Evolutionary conservation across 169 alveolate genomes (phyloP).

Genomic region (Theileria luwenshuni): DNA sequence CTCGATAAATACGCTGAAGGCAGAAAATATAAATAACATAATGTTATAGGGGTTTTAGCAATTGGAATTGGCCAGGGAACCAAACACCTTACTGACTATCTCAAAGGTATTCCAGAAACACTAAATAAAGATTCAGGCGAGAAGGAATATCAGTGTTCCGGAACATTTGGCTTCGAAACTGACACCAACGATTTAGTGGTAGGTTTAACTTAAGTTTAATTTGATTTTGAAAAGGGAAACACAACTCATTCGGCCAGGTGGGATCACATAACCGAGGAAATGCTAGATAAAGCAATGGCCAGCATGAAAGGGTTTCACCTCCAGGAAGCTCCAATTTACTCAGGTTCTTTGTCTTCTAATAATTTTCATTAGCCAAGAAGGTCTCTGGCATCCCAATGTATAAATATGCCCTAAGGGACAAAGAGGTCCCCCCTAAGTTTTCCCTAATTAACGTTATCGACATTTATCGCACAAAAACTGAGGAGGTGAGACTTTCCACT

Average conservation of each 20-base stretch:
- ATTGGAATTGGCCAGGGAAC: conserved; percentile 75
- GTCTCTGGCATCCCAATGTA: conserved; percentile 63
- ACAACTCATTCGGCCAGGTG: conserved; percentile 38
- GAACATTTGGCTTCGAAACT: conserved; percentile 73
- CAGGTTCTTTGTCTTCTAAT: conserved; percentile 27
- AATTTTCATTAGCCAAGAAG: conserved; percentile 61
- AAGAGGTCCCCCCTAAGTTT: conserved; percentile 50
- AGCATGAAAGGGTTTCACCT: conserved; percentile 45
- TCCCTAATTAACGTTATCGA: conserved; percentile 15
- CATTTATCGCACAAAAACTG: conserved; percentile 40
- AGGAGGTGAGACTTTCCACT: conserved; percentile 26
- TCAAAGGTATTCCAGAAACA: conserved; percentile 35
- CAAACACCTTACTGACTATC: conserved; percentile 55
- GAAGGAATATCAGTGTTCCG: conserved; percentile 68
- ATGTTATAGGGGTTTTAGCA: conserved; percentile 66
- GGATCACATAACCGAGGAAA: conserved; percentile 47
- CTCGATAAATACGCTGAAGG: conserved; percentile 76
- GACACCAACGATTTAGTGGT: conserved; percentile 70
- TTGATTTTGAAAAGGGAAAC: conserved; percentile 33
- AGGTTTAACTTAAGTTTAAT: neutral
- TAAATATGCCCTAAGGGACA: conserved; percentile 66
- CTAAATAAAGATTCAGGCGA: conserved; percentile 30
- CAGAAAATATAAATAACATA: neutral
- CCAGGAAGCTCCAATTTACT: conserved; percentile 53
- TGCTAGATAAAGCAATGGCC: conserved; percentile 37